Evolutionary conservation across 2,329 filamentous ascomycete genomes (phyloP), one percentile per base, ranked within the genome.

Genomic region (Dactylellina parvicollis): DNA sequence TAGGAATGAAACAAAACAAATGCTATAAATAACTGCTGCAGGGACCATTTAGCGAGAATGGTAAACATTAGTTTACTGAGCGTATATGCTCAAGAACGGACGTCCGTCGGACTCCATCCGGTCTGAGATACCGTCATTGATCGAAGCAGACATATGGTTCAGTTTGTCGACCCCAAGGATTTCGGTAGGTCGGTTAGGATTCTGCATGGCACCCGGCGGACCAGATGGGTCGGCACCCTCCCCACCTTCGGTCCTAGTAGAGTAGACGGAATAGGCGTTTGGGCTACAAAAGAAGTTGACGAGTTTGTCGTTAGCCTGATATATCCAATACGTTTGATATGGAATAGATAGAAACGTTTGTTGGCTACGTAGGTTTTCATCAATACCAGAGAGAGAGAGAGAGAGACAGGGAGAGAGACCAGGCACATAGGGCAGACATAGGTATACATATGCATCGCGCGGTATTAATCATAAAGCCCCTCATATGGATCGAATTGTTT

Each of bases 21-120:
- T n/a, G n/a, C n/a, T n/a, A n/a, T n/a, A n/a, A n/a, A n/a, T n/a
- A n/a, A n/a, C n/a, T n/a, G n/a, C n/a, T n/a, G n/a, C n/a, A n/a
- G n/a, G n/a, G n/a, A n/a, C n/a, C n/a, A n/a, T n/a, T n/a, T n/a
- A n/a, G n/a, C n/a, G n/a, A n/a, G 20, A 14, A 49, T 9, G 5
- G 22, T 32, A 5, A 9, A 16, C 16, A 18, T 2, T 16, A 44
- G 4, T 44, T 77, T 79, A 80, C 73, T 79, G 78, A 70, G 80
- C 77, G 66, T 80, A 81, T 30, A 79, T 78, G 50, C 78, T 77
- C 55, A 81, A 78, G 64, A 78, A 79, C 12, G 76, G 77, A 59
- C 79, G 78, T 42, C 77, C 73, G 60, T 80, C 78, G 52, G 78
- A 79, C 72, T 80, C 80, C 50, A 79, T 69, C 22, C 78, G 75